Base-by-base conservation (phyloP, 768 basidiomycete species). In the Tricholoma matsutake region DNA sequence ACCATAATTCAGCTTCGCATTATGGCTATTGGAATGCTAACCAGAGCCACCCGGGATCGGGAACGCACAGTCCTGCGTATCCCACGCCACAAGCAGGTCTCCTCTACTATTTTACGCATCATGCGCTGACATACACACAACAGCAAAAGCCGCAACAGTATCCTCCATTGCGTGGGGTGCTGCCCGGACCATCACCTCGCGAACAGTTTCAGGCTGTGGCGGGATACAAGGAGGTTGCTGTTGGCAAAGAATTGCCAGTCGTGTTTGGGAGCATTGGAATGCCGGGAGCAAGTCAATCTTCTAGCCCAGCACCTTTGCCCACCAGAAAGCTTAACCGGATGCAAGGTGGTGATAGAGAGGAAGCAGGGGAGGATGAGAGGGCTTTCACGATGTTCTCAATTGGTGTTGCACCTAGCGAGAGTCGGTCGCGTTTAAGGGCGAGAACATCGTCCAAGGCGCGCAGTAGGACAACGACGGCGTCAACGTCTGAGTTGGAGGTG, bases 181-280 rank as follows among this genome's bases (percentile, higher is more conserved):
- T 25, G 45, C 39, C 1, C 5, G 3, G 51, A 31, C 7, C 29
- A 7, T 14, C 43, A 20, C 16, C 41, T 16, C 59, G 53, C 8
- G 39, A 43, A 20, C 41, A 34, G 18, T 54, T 37, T 8, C 43
- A 55, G 34, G 10, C 14, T 11, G 55, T 20, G 31, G 39, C 11
- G 7, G 55, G 34, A n/a, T 56, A 52, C 29, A 55, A 45, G 10
- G 35, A 41, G 20, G 31, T 16, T 8, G 3, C 18, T 52, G 45
- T 18, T 35, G 39, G 35, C 29, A 32, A 67, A 37, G 63, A 67
- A 8, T 59, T 70, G 63, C 71, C 73, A 55, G 77, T 86, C 41
- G 74, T 83, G 5, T 86, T 86, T 66, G 85, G 85, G 6, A 84
- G 79, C 57, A 83, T 85, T 58, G 72, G 71, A 39, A 60, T 71